phyloP scores from a whole-genome alignment of 2,329 filamentous ascomycete species.

The Arthrobotrys musiformis region DNA sequence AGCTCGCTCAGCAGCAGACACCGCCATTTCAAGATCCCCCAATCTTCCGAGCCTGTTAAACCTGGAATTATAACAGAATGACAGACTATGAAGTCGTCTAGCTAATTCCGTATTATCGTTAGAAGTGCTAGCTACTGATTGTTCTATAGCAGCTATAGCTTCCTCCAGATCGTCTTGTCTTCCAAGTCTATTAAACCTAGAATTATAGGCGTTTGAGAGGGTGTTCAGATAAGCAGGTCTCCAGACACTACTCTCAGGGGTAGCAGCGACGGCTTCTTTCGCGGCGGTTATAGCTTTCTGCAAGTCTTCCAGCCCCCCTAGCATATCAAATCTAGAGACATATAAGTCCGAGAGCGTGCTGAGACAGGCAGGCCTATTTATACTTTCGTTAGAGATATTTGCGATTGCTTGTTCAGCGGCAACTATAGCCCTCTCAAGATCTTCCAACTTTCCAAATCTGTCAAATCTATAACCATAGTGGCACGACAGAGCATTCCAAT shows the following conservation, averaged over 20 bases:
- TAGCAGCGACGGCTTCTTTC: neutral
- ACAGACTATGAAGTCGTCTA: neutral
- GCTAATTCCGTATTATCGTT: neutral
- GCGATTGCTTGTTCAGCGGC: neutral
- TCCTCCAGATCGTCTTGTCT: neutral
- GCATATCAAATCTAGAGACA: neutral
- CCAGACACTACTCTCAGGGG: neutral
- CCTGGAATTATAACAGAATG: neutral
- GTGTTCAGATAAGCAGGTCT: neutral
- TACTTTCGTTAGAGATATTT: neutral
- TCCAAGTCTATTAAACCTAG: slow-evolving; percentile 1
- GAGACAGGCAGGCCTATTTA: neutral
- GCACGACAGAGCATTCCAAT: slow-evolving; percentile 8
- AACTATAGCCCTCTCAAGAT: neutral
- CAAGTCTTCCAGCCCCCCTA: neutral
- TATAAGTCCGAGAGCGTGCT: neutral
- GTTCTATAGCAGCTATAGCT: neutral
- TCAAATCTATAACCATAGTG: neutral
- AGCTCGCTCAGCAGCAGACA: neutral
- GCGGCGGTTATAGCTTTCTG: neutral
- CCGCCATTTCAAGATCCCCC: neutral
- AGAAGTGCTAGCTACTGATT: neutral
- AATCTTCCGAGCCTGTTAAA: neutral
- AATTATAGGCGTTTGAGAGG: neutral
- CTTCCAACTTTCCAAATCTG: neutral